A percentile compares a stretch with the other conserved stretches of the same genome.
These are phyloP conservation scores for Talaromyces borbonicus DNA, from an alignment of 495 filamentous ascomycete genomes.

Conservation along the genomic window DNA sequence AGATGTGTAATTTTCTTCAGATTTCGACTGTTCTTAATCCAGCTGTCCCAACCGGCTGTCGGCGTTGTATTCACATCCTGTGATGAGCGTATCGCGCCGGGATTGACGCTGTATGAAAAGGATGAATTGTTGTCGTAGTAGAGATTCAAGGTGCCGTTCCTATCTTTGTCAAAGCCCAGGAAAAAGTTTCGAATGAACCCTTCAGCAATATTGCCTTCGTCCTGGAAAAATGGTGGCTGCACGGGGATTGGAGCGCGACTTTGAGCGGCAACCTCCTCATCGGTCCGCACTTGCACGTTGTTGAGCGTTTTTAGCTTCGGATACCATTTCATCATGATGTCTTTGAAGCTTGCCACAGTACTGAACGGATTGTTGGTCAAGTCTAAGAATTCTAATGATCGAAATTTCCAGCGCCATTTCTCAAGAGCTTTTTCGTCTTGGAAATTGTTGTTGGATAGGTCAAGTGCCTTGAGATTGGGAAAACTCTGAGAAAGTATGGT, in stretches of 20 bases:
- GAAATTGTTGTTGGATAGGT: conserved; percentile 73
- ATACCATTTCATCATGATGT: conserved; percentile 72
- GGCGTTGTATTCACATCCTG: conserved; percentile 23
- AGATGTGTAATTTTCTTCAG: conserved; percentile 57
- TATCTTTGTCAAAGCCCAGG: conserved; percentile 61
- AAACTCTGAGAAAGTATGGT: conserved; percentile 64
- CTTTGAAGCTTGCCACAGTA: conserved; percentile 48
- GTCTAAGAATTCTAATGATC: conserved; percentile 65
- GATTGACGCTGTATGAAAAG: conserved; percentile 71
- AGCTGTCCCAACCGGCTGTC: conserved; percentile 53
- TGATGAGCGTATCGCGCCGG: conserved; percentile 45
- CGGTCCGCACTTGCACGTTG: conserved; percentile 56
- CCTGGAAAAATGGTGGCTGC: conserved; percentile 58
- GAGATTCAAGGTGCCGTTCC: conserved; percentile 45
- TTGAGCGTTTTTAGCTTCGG: conserved; percentile 67
- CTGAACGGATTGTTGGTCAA: conserved; percentile 66
- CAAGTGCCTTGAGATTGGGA: conserved; percentile 73
- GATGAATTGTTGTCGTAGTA: conserved; percentile 71
- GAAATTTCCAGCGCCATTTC: conserved; percentile 69
- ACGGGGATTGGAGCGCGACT: conserved; percentile 58
- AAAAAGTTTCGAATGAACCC: conserved; percentile 71
- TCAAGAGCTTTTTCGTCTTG: conserved; percentile 45
- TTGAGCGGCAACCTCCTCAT: conserved; percentile 49
- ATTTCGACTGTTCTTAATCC: conserved; percentile 75
- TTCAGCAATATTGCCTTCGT: conserved; percentile 63